phyloP scores from a whole-genome alignment of 129 eudicot genomes.

The Apium graveolens region DNA sequence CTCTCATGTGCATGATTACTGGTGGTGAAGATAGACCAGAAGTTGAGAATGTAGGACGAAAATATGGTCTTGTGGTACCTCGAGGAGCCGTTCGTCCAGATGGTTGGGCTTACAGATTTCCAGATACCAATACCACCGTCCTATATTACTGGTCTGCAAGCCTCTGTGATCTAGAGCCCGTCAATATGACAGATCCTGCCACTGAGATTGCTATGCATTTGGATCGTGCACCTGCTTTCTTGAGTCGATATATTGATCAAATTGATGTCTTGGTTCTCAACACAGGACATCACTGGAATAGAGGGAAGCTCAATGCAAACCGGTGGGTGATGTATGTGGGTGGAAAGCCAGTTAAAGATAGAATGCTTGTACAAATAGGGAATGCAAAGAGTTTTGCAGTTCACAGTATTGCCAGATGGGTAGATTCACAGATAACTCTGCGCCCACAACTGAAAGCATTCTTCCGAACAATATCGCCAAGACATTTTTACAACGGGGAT shows the following conservation, averaged over 20 bases:
- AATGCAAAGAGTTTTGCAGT: slow-evolving; percentile 39
- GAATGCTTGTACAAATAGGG: slow-evolving; percentile 26
- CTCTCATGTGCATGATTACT: slow-evolving; percentile 50
- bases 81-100: slow-evolving; percentile 40
- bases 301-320: slow-evolving; percentile 42
- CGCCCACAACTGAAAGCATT: slow-evolving; percentile 34
- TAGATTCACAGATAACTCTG: slow-evolving; percentile 25
- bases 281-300: slow-evolving; percentile 57
- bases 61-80: slow-evolving; percentile 28
- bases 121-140: slow-evolving; percentile 47
- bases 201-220: slow-evolving; percentile 42
- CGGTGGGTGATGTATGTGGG: slow-evolving; percentile 44
- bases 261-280: slow-evolving; percentile 41
- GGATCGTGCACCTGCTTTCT: slow-evolving; percentile 39
- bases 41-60: slow-evolving; percentile 27
- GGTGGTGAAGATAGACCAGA: slow-evolving; percentile 33
- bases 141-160: slow-evolving; percentile 52
- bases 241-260: slow-evolving; percentile 17
- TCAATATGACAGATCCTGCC: slow-evolving; percentile 32
- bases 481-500: slow-evolving; percentile 47
- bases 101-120: slow-evolving; percentile 53
- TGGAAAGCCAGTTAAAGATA: slow-evolving; percentile 28
- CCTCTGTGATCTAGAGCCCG: slow-evolving; percentile 37
- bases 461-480: slow-evolving; percentile 43
- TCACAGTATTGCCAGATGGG: slow-evolving; percentile 33